Base-by-base conservation (phyloP, 768 basidiomycete species). In the Rhizopogon salebrosus region DNA sequence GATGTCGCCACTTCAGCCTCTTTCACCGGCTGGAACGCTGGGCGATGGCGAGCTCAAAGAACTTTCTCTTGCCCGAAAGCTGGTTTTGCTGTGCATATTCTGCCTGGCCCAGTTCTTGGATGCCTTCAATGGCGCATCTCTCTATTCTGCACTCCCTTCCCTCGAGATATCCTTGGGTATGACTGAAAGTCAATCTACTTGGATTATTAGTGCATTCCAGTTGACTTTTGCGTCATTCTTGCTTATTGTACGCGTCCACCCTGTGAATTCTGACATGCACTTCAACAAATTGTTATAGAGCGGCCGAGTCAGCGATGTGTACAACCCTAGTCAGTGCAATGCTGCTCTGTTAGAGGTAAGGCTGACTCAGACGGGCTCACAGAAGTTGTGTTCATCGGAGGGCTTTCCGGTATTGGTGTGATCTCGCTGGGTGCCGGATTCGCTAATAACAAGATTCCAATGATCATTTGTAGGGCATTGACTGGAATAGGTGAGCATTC, bases 401-500 rank as follows among this genome's bases (percentile, higher is more conserved):
- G 82, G n/a, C 75, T 22, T 49, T 5, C 62, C 18, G 55, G 56
- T 4, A 64, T 84, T 13, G 77, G 77, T 3, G 46, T 77, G 29
- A 63, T 79, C 23, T 72, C 75, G 11, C 55, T 81, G 14, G 68
- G 69, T 22, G 69, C 68, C 22, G 79, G 79, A 22, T 82, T 83
- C 54, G 65, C 69, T 24, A 52, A 67, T 22, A 66, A 72, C 60
- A 75, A 79, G 57, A 72, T 80, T 48, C 69, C 67, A 0, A 65
- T 84, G 40, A 69, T 83, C 34, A 68, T 80, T 38, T 60, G 84
- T 0, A 71, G 83, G 57, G 80, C 77, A 3, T 45, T 84, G 8
- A 75, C 69, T 57, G 82, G 83, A 18, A 69, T 75, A 34, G 71
- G 78, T 74, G 41, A 50, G 64, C 58, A 11, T 49, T 23, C 22